Evolutionary conservation across 2,329 filamentous ascomycete genomes (phyloP).

Genomic region (Exophiala alcalophila): DNA sequence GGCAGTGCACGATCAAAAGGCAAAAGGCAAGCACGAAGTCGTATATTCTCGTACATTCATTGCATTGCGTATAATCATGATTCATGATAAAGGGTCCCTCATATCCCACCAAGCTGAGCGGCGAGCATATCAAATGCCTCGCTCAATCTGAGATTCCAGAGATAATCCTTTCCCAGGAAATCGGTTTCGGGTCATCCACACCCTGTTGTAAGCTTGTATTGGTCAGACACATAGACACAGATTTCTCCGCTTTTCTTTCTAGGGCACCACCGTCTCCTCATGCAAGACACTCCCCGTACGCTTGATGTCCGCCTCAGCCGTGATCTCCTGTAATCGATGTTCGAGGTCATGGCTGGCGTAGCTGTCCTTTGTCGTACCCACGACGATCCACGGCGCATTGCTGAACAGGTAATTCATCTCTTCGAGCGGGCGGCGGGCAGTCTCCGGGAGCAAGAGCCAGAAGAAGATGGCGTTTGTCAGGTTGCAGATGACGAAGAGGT

Average conservation of each 20-base stretch:
- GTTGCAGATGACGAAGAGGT: conserved; percentile 65
- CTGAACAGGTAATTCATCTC: conserved; percentile 67
- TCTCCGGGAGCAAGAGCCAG: conserved; percentile 66
- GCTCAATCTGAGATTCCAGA: no score
- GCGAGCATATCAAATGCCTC: no score
- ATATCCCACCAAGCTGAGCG: no score
- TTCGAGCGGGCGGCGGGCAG: conserved; percentile 55
- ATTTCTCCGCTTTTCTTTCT: not conserved
- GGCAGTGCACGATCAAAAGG: no score
- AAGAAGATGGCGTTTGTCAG: conserved; percentile 67
- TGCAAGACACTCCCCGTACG: conserved; percentile 18
- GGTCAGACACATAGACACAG: not conserved
- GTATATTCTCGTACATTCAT: no score
- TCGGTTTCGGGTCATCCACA: no score
- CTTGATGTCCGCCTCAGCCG: conserved; percentile 45
- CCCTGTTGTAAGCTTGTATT: no score
- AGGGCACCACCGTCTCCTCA: conserved; percentile 19
- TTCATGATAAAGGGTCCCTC: no score
- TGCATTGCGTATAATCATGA: no score
- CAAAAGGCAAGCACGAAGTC: no score
- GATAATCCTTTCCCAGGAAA: no score
- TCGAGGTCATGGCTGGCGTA: conserved; percentile 59
- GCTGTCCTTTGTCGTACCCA: conserved; percentile 53
- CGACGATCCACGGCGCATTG: conserved; percentile 63
- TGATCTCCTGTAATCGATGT: conserved; percentile 56